Conservation (phyloP, 108 stramenopile genomes). For the Schizochytrium sp. region DNA sequence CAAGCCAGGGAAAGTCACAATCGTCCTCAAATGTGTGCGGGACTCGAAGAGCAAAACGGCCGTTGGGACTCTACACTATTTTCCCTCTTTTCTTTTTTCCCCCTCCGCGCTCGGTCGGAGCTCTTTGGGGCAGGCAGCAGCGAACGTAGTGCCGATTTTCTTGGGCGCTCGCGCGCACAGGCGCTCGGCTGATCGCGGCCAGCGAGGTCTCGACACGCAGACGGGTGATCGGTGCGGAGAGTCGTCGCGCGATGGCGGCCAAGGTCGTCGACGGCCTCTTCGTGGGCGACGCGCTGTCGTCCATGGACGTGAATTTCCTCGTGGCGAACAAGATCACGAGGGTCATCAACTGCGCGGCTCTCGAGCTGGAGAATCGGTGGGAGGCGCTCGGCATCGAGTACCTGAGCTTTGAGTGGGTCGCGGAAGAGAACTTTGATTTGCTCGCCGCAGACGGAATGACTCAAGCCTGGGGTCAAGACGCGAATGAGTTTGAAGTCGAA, state of each 20-base stretch:
- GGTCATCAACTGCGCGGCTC: conserved; percentile 23
- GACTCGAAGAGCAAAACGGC: no score
- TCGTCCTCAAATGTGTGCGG: no score
- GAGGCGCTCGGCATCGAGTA: conserved; percentile 16
- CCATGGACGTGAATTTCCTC: conserved; percentile 19
- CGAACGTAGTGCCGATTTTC: no score
- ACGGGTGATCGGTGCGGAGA: no score
- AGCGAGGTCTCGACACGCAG: no score
- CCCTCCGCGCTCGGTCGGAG: no score
- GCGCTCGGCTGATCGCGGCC: no score
- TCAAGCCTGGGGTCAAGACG: not conserved
- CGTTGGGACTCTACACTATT: no score
- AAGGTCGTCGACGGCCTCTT: conserved; percentile 29
- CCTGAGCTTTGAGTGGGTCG: conserved; percentile 5
- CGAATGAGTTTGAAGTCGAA: not conserved
- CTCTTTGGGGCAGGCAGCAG: no score
- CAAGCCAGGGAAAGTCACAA: no score
- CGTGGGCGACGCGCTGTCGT: conserved; percentile 1
- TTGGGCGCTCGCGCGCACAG: no score
- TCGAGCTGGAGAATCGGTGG: conserved; percentile 20
- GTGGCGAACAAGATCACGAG: conserved; percentile 23
- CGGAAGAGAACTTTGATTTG: conserved; percentile 1
- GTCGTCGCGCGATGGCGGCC: conserved; percentile 17
- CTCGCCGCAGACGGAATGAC: not conserved
- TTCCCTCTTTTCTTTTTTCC: no score